Percentiles rank a stretch among this genome's conserved stretches.
These are phyloP conservation scores for Coemansia furcata DNA, from an alignment of 192 early-diverging fungal species.

Conservation along the genomic window DNA sequence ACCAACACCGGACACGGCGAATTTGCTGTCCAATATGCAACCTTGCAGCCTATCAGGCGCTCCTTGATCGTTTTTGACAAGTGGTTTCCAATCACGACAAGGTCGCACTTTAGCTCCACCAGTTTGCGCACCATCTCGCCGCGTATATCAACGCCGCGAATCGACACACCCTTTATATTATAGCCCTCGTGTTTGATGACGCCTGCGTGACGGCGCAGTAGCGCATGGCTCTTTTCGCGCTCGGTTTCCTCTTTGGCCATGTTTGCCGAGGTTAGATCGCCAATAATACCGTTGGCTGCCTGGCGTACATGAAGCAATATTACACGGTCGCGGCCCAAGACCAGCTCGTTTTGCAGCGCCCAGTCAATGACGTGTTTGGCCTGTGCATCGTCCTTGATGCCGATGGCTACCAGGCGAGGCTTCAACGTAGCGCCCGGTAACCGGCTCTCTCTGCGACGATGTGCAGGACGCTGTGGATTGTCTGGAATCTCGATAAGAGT, in stretches of 20 bases:
- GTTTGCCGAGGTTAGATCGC: conserved; percentile 36
- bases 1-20: conserved; percentile 45
- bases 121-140: conserved; percentile 51
- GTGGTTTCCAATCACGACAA: conserved; percentile 28
- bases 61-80: conserved; percentile 30
- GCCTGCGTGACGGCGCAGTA: conserved; percentile 30
- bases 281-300: conserved; percentile 40
- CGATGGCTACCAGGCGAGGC: conserved; percentile 37
- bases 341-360: conserved; percentile 38
- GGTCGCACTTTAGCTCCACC: conserved; percentile 45
- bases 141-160: conserved; percentile 43
- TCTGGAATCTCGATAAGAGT: conserved; percentile 46
- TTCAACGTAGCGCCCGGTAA: conserved; percentile 5
- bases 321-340: conserved; percentile 31
- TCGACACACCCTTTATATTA: conserved; percentile 45
- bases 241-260: conserved; percentile 28
- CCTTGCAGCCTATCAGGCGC: conserved; percentile 32
- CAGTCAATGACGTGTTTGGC: conserved; percentile 22
- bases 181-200: conserved; percentile 39
- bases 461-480: not conserved
- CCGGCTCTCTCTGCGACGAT: not conserved
- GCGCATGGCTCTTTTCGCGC: conserved; percentile 30
- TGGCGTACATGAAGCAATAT: conserved; percentile 39
- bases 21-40: conserved; percentile 24
- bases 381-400: conserved; percentile 37